Evolutionary conservation across 768 basidiomycete genomes (phyloP).

Genomic region (Cytidiella melzeri): DNA sequence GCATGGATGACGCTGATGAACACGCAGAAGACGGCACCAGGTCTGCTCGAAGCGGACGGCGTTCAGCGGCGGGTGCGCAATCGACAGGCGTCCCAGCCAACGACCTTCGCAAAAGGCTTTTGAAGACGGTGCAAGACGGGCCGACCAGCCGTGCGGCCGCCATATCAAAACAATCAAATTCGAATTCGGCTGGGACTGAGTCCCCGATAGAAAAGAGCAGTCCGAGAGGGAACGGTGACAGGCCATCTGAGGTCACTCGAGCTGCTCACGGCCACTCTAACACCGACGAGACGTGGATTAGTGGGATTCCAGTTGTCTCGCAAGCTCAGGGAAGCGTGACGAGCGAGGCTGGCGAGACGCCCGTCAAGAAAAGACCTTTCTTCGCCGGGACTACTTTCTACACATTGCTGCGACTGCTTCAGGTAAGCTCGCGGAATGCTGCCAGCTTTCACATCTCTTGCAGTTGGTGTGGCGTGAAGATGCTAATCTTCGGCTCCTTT

Average conservation of each 20-base stretch:
- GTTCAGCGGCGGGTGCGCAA: slow-evolving; percentile 17
- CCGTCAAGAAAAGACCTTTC: slow-evolving; percentile 47
- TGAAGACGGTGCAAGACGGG: slow-evolving; percentile 67
- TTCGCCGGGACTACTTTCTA: slow-evolving; percentile 94
- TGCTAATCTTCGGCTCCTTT: neutral
- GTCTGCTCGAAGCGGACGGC: slow-evolving; percentile 20
- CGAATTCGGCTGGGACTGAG: slow-evolving; percentile 25
- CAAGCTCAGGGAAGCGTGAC: neutral
- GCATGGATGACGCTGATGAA: slow-evolving; percentile 21
- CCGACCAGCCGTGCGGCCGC: slow-evolving; percentile 22
- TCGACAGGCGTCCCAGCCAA: slow-evolving; percentile 48
- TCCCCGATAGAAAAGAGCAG: slow-evolving; percentile 27
- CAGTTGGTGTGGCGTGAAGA: slow-evolving; percentile 6
- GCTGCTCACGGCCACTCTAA: slow-evolving; percentile 16
- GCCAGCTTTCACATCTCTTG: slow-evolving; percentile 6
- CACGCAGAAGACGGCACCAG: slow-evolving; percentile 18
- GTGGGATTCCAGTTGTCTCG: slow-evolving; percentile 27
- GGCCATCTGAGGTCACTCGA: neutral
- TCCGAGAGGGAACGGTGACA: slow-evolving; percentile 4
- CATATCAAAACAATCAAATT: slow-evolving; percentile 9
- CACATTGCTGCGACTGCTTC: slow-evolving; percentile 78
- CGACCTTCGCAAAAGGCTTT: slow-evolving; percentile 75
- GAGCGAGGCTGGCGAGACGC: slow-evolving; percentile 20
- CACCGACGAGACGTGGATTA: slow-evolving; percentile 54
- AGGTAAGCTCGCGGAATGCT: slow-evolving; percentile 47